Base-by-base conservation (phyloP, 495 filamentous ascomycete genomes). In the Daldinia grandis region DNA sequence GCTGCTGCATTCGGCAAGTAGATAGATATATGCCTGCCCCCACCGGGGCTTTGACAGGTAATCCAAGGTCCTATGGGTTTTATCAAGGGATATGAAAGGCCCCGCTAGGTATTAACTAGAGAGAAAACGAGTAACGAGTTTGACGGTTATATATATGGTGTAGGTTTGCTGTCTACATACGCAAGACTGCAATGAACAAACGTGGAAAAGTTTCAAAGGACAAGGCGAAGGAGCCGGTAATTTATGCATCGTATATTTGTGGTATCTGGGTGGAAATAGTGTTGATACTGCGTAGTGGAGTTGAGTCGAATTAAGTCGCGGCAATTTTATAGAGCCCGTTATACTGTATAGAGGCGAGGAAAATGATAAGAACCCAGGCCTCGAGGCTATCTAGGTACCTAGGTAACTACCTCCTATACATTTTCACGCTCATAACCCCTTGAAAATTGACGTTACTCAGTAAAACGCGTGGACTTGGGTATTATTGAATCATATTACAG, bases 1-100 rank as follows among this genome's bases (percentile, higher is more conserved):
- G 75, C 81, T 19, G 85, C 85, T 10, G 85, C 85, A 10, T 87
- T 86, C 69, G 81, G 80, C n/a, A 78, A 76, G 30, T 78, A 66
- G 31, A 4, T 2, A 47, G 1, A 47, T 40, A 40, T 40, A 1
- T 40, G 17, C n/a, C 38, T 17, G 6, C 7, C n/a, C 38, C 3
- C 38, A 40, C n/a, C 15, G 0, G 38, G 1, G 6, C 3, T 35
- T 35, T 4, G 14, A 35, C 28, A 14, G 10, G 14, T 47, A 10
- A 47, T 9, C 19, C n/a, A 24, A 14, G 47, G 24, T 15, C 25
- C 21, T 28, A 8, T 6, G 6, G 6, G 40, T 6, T 47, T 17
- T n/a, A 21, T n/a, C 40, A 21, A 21, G 40, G 19, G 5, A 31
- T 6, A 28, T 2, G 15, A 25, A 33, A 42, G 28, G 8, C 8